Evolutionary conservation across 768 basidiomycete species (phyloP).

Genomic region (Leucosporidium creatinivorum): DNA sequence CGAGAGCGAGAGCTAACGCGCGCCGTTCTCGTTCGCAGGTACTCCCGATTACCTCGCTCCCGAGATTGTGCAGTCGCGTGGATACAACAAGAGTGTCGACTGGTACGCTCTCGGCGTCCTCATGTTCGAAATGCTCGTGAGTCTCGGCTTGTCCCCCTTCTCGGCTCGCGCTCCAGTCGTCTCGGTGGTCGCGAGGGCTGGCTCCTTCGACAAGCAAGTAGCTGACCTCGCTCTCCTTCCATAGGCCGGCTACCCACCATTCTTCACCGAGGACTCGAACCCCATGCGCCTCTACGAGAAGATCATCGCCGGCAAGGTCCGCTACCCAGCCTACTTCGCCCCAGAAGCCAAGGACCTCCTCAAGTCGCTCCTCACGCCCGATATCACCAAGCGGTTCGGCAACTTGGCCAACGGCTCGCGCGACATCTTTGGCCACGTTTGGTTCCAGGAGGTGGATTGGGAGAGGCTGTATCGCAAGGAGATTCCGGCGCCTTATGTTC

Average conservation of each 20-base stretch:
- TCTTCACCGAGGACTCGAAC: constrained; percentile 79
- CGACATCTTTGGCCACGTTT: constrained; percentile 83
- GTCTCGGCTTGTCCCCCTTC: not conserved
- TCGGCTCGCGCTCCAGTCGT: too few species aligned
- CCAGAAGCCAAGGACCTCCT: constrained; percentile 82
- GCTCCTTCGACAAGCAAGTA: constrained; percentile 53
- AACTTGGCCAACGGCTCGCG: constrained; percentile 90
- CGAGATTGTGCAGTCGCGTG: constrained; percentile 95
- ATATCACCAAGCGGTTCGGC: constrained; percentile 84
- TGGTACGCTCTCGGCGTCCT: constrained; percentile 99
- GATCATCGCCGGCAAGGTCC: constrained; percentile 78
- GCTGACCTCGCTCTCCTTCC: not conserved
- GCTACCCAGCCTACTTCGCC: constrained; percentile 88
- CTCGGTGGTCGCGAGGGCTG: too few species aligned
- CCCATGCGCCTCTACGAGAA: constrained; percentile 98
- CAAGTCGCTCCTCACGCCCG: constrained; percentile 78
- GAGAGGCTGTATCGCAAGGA: constrained; percentile 62
- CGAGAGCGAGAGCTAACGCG: not conserved
- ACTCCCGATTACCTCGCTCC: constrained; percentile 96
- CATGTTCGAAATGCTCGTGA: constrained; percentile 93
- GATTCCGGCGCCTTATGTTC: constrained; percentile 91
- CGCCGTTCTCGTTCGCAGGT: constrained; percentile 42
- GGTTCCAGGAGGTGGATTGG: constrained; percentile 95
- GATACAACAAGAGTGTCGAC: constrained; percentile 96
- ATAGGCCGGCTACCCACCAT: constrained; percentile 57